A percentile compares a stretch with the other conserved stretches of the same genome.
Evolutionary conservation across 345 rosid species (phyloP).

Genomic region (Carallia pectinifolia): DNA sequence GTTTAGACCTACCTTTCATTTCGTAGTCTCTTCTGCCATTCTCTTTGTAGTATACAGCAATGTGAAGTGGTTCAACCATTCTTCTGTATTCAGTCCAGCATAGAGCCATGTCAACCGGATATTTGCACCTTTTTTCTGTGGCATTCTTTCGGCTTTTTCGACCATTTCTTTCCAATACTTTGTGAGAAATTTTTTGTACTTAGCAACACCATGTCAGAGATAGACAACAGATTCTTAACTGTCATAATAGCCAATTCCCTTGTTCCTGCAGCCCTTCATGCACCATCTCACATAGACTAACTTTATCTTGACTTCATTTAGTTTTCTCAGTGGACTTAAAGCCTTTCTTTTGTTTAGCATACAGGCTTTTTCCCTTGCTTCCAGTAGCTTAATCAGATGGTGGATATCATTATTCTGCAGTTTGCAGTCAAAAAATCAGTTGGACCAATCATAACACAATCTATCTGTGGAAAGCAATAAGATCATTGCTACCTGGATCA

Average conservation of each 20-base stretch:
- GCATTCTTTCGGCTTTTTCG: constrained; percentile 49
- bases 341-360: constrained; percentile 16
- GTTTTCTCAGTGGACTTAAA: constrained; percentile 28
- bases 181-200: constrained; percentile 27
- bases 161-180: constrained; percentile 51
- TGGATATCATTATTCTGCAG: constrained; percentile 5
- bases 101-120: constrained; percentile 40
- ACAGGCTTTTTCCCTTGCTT: constrained; percentile 18
- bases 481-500: constrained; percentile 24
- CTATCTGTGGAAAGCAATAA: background rate
- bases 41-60: constrained; percentile 53
- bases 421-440: constrained; percentile 10
- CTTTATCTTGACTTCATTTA: constrained; percentile 35
- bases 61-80: constrained; percentile 71
- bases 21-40: constrained; percentile 29
- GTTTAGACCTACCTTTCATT: constrained; percentile 42
- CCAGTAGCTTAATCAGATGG: constrained; percentile 21
- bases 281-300: constrained; percentile 58
- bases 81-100: constrained; percentile 51
- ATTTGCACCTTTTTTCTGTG: constrained; percentile 37
- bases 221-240: constrained; percentile 23
- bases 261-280: constrained; percentile 41
- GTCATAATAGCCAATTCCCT: constrained; percentile 58
- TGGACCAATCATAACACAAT: too few species aligned
- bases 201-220: background rate